Conservation (phyloP, 2,329 filamentous ascomycete species). For the Bipolaris zeicola region DNA sequence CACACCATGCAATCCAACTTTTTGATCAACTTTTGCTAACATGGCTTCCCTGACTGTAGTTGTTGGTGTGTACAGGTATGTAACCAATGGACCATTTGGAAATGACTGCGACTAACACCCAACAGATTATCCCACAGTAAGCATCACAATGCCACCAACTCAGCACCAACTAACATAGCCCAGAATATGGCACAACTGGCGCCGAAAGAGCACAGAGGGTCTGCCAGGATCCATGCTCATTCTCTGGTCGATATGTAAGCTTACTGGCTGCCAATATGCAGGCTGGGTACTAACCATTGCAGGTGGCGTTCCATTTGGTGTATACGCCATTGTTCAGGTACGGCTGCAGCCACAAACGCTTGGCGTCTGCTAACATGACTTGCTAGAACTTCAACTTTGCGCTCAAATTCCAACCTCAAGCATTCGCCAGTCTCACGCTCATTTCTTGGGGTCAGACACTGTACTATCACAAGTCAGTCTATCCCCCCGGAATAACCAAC, state of each 20-base stretch:
- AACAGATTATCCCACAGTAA: constrained; percentile 45
- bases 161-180: constrained; percentile 15
- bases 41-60: constrained; percentile 23
- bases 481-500: too few relatives aligned
- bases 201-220: constrained; percentile 65
- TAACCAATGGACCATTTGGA: neutral
- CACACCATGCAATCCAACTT: neutral
- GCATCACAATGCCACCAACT: constrained; percentile 20
- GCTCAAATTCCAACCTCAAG: constrained; percentile 56
- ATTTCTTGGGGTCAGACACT: constrained; percentile 60
- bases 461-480: constrained; percentile 55
- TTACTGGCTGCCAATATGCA: neutral
- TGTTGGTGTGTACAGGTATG: constrained; percentile 52
- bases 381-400: constrained; percentile 39
- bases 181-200: constrained; percentile 67
- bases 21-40: constrained; percentile 22
- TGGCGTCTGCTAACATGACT: neutral
- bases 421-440: constrained; percentile 57
- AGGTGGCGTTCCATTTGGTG: constrained; percentile 56
- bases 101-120: constrained; percentile 18
- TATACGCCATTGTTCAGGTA: constrained; percentile 59
- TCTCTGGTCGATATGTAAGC: constrained; percentile 63
- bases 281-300: constrained; percentile 3
- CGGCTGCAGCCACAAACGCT: neutral
- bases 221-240: constrained; percentile 66